Evolutionary conservation across 2,329 filamentous ascomycete species (phyloP), one percentile per base, ranked within the genome.

Genomic region (Podosphaera aphanis): DNA sequence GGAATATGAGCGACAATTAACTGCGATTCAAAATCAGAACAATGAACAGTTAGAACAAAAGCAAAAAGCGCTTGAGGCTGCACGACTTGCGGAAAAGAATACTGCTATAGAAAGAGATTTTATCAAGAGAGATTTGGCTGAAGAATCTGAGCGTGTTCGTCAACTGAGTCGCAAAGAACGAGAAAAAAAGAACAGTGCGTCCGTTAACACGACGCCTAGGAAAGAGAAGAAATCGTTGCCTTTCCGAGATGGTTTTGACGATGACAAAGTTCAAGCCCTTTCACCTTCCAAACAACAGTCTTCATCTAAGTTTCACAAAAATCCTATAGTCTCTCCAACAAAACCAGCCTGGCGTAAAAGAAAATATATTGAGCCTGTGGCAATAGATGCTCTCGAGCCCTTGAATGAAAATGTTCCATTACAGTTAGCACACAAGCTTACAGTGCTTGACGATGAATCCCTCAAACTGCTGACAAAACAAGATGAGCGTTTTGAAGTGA

Each of bases 181-280:
- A 54, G 59, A 71, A 47, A 69, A 67, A 35, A 53, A 44, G 55
- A 53, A 51, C 51, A 54, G 49, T 47, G 47, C 40, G 21, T 45
- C 51, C 3, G 15, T 6, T 4, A 49, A 46, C 21, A 15, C 62
- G 0, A 68, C 65, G 1, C 83, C 79, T 0, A 77, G 77, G 2
- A 81, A 69, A 55, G 77, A 73, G 57, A 68, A 67, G 23, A 74
- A 70, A 57, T 61, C 64, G 1, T 71, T 71, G 61, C 66, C 69
- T 1, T 64, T 80, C 43, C 70, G 79, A 1, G 83, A 90, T 60
- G 83, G 83, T 0, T 90, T 90, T 54, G 80, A 86, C 45, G 58
- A 60, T 38, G 64, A 66, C 45, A 67, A 73, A 52, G 62, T 73
- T 35, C 52, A 66, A 48, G 56, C 64, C 49, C 53, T 63, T 1